These are phyloP conservation scores for Glycyrrhiza uralensis DNA, from an alignment of 306 rosid genomes.

Conservation along the genomic window DNA sequence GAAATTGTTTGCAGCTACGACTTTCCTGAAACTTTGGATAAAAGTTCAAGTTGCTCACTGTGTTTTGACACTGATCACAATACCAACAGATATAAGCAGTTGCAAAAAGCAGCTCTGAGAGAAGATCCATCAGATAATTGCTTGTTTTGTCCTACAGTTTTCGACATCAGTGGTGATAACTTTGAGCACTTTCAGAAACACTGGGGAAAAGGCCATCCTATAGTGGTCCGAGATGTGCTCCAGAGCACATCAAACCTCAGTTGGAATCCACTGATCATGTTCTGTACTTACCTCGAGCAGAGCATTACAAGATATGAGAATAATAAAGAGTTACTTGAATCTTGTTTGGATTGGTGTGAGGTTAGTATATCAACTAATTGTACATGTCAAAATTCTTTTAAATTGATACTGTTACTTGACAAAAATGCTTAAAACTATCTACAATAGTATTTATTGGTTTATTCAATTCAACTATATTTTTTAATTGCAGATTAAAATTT, in stretches of 20 bases:
- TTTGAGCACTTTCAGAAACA: slow-evolving; percentile 97
- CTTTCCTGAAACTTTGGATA: slow-evolving; percentile 73
- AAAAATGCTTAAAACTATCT: background rate
- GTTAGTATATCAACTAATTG: slow-evolving; percentile 48
- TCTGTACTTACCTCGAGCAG: slow-evolving; percentile 83
- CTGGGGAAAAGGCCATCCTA: slow-evolving; percentile 94
- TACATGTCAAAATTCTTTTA: background rate
- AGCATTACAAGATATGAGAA: slow-evolving; percentile 68
- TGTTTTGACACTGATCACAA: slow-evolving; percentile 62
- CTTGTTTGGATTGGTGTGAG: slow-evolving; percentile 97
- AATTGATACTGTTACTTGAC: slow-evolving; percentile 1
- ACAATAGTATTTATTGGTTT: background rate
- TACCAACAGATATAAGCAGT: slow-evolving; percentile 44
- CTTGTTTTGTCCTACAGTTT: slow-evolving; percentile 67
- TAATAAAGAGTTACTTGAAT: slow-evolving; percentile 51
- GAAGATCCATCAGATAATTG: slow-evolving; percentile 72
- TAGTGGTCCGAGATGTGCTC: slow-evolving; percentile 71
- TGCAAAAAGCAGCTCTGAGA: slow-evolving; percentile 75
- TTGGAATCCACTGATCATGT: slow-evolving; percentile 92
- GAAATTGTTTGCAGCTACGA: slow-evolving; percentile 96
- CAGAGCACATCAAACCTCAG: slow-evolving; percentile 51
- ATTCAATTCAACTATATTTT: slow-evolving; percentile 5
- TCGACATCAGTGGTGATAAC: slow-evolving; percentile 58
- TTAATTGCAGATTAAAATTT: background rate
- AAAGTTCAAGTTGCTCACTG: slow-evolving; percentile 64